phyloP scores from a whole-genome alignment of 2,329 filamentous ascomycete genomes.

The Ampelomyces quisqualis region DNA sequence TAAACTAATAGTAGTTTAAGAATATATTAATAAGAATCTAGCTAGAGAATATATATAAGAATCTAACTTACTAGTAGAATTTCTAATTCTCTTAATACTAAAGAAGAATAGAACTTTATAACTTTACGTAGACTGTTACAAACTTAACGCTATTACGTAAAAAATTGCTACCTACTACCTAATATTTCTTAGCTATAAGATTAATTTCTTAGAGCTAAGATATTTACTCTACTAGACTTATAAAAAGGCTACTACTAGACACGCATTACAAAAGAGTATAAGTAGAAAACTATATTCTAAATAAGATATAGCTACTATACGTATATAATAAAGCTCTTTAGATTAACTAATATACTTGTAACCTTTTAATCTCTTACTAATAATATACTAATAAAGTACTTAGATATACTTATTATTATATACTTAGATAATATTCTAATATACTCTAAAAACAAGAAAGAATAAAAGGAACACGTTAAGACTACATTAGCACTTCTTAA shows the following conservation, averaged over 20 bases:
- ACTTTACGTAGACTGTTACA: slow-evolving; percentile 5
- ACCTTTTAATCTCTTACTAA: slow-evolving; percentile 10
- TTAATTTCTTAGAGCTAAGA: slow-evolving; percentile 4
- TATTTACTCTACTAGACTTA: slow-evolving; percentile 12
- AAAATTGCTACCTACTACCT: slow-evolving; percentile 11
- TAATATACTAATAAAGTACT: slow-evolving; percentile 1
- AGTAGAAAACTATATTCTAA: slow-evolving; percentile 12
- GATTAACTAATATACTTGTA: slow-evolving; percentile 3
- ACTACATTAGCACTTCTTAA: no score
- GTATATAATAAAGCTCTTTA: slow-evolving; percentile 7
- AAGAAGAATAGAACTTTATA: slow-evolving; percentile 4
- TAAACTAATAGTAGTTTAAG: slow-evolving; percentile 1
- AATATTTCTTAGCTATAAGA: slow-evolving; percentile 10
- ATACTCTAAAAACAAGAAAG: neutral
- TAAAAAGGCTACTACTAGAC: slow-evolving; percentile 8
- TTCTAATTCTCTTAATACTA: slow-evolving; percentile 4
- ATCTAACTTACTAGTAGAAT: slow-evolving; percentile 1
- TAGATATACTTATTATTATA: neutral
- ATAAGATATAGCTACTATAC: slow-evolving; percentile 8
- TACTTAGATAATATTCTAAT: neutral
- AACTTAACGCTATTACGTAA: slow-evolving; percentile 9
- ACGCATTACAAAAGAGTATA: slow-evolving; percentile 5
- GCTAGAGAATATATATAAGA: slow-evolving; percentile 2
- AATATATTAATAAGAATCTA: slow-evolving; percentile 4
- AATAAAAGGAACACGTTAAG: neutral